A percentile compares a stretch with the other conserved stretches of the same genome.
phyloP scores from a whole-genome alignment of 148 eudicot species.

The Vaccinium corymbosum region DNA sequence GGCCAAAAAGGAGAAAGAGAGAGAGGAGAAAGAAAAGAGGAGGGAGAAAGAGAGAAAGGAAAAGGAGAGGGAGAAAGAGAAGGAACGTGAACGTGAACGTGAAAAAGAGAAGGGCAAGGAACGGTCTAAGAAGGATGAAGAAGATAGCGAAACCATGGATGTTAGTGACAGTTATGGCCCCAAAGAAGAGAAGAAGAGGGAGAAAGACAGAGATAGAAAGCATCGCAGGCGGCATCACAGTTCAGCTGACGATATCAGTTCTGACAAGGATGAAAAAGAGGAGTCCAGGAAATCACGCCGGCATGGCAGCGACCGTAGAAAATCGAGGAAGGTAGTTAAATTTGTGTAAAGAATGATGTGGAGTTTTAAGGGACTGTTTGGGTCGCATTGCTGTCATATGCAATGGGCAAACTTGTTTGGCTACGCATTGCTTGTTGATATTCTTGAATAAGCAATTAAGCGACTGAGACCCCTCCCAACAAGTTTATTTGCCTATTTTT shows the following conservation, averaged over 20 bases:
- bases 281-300: conserved; percentile 79
- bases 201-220: conserved; percentile 71
- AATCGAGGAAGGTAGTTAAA: conserved; percentile 73
- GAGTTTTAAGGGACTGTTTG: not conserved
- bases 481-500: not conserved
- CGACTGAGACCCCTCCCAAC: not conserved
- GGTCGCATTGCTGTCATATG: not conserved
- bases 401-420: not conserved
- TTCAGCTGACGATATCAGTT: conserved; percentile 57
- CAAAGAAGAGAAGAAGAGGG: conserved; percentile 68
- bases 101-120: conserved; percentile 79
- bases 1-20: conserved; percentile 84
- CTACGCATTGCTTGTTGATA: not conserved
- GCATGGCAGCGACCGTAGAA: conserved; percentile 88
- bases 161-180: conserved; percentile 41
- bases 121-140: conserved; percentile 71
- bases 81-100: conserved; percentile 43
- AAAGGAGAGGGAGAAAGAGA: conserved; percentile 41
- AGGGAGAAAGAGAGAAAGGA: conserved; percentile 44
- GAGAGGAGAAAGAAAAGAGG: conserved; percentile 75
- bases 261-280: conserved; percentile 86
- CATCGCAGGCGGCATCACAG: conserved; percentile 77
- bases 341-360: not conserved
- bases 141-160: conserved; percentile 64
- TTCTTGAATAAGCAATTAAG: not conserved